Evolutionary conservation across 176 grass and related monocot genomes (phyloP).

Genomic region (Aegilops speltoides): DNA sequence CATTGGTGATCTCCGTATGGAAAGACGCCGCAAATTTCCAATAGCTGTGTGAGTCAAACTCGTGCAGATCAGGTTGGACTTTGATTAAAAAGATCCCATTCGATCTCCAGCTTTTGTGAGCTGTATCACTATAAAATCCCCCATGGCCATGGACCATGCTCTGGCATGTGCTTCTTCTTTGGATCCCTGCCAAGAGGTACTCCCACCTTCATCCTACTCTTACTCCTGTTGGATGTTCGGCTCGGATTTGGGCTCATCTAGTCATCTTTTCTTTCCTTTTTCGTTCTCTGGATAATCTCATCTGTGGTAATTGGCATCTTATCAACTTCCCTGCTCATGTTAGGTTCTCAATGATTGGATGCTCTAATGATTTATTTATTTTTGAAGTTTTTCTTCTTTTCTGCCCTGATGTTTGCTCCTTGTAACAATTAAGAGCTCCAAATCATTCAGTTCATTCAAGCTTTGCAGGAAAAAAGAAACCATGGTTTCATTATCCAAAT

Average conservation of each 20-base stretch:
- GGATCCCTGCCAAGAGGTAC: conserved; percentile 27
- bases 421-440: background rate
- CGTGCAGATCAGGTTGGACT: conserved; percentile 37
- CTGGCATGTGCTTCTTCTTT: conserved; percentile 25
- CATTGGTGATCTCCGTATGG: conserved; percentile 18
- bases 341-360: background rate
- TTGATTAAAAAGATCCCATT: conserved; percentile 11
- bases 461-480: background rate
- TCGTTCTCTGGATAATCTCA: background rate
- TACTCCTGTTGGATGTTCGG: background rate
- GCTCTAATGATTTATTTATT: no score
- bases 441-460: background rate
- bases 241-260: background rate
- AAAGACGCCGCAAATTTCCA: background rate
- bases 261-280: background rate
- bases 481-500: background rate
- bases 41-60: conserved; percentile 17
- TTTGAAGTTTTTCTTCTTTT: no score
- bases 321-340: background rate
- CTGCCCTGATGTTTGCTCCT: background rate
- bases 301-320: background rate
- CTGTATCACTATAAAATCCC: conserved; percentile 19
- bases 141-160: conserved; percentile 30
- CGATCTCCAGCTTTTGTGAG: background rate
- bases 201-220: background rate